Evolutionary conservation across 2,329 filamentous ascomycete species (phyloP).

Genomic region (Fusarium neocosmosporiellum): DNA sequence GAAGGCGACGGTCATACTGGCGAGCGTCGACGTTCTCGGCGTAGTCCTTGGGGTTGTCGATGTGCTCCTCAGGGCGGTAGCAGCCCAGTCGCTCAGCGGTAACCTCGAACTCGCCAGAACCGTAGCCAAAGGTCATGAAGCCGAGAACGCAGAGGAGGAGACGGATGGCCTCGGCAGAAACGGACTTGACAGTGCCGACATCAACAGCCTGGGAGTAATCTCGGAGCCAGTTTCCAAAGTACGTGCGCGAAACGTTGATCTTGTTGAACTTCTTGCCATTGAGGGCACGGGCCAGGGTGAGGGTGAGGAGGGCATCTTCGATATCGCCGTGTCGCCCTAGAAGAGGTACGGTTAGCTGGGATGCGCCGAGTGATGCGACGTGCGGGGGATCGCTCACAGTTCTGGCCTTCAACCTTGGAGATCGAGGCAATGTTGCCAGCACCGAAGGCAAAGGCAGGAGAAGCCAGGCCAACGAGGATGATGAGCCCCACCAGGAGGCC

Average conservation of each 20-base stretch:
- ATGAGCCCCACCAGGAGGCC: conserved; percentile 66
- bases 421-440: conserved; percentile 89
- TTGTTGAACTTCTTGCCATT: conserved; percentile 86
- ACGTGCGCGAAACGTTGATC: conserved; percentile 87
- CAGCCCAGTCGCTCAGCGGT: conserved; percentile 85
- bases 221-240: conserved; percentile 95
- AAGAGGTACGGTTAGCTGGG: conserved; percentile 16
- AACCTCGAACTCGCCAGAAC: conserved; percentile 86
- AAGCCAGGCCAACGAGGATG: conserved; percentile 74
- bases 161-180: conserved; percentile 90
- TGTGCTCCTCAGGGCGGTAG: conserved; percentile 81
- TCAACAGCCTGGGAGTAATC: conserved; percentile 97
- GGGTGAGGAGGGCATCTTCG: conserved; percentile 85
- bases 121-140: conserved; percentile 89
- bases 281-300: conserved; percentile 67
- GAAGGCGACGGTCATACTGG: conserved; percentile 82
- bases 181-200: conserved; percentile 90
- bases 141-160: conserved; percentile 89
- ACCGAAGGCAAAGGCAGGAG: conserved; percentile 81
- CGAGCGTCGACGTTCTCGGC: conserved; percentile 89
- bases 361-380: neutral
- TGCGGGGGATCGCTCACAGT: conserved; percentile 65
- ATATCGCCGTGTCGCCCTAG: conserved; percentile 89
- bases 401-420: conserved; percentile 84
- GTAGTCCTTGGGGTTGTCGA: conserved; percentile 87